Percentiles rank a stretch among this genome's conserved stretches.
These are phyloP conservation scores for Hypomyces perniciosus DNA, from an alignment of 2,329 filamentous ascomycete species.

Conservation along the genomic window DNA sequence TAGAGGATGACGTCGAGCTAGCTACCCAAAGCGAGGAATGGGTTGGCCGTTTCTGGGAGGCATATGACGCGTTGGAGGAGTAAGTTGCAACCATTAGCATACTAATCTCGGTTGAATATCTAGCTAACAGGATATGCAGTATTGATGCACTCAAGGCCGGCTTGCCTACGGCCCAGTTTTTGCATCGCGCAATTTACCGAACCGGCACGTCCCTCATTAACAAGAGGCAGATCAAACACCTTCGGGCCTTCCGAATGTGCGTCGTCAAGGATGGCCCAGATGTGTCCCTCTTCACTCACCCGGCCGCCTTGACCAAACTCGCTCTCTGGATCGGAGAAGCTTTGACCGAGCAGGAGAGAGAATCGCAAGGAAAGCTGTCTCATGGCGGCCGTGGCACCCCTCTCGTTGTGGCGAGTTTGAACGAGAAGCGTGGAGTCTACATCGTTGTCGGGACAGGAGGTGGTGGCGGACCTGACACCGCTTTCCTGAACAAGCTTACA, in stretches of 20 bases:
- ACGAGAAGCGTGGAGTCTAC: constrained; percentile 82
- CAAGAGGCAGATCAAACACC: constrained; percentile 88
- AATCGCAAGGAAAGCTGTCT: constrained; percentile 61
- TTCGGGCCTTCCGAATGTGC: constrained; percentile 89
- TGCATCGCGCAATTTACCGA: constrained; percentile 87
- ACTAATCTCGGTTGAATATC: neutral
- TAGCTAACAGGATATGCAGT: constrained; percentile 32
- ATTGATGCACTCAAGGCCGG: constrained; percentile 71
- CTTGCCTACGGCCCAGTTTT: constrained; percentile 76
- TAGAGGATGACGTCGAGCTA: constrained; percentile 44
- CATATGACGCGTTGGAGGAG: constrained; percentile 67
- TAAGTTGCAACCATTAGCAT: constrained; percentile 32
- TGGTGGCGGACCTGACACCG: constrained; percentile 68
- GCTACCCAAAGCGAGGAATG: constrained; percentile 55
- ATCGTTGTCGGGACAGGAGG: constrained; percentile 90
- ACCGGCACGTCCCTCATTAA: constrained; percentile 87
- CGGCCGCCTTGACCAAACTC: constrained; percentile 86
- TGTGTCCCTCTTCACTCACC: constrained; percentile 84
- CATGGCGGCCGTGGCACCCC: constrained; percentile 71
- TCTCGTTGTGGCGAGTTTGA: constrained; percentile 82
- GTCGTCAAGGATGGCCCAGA: constrained; percentile 95
- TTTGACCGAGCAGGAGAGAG: constrained; percentile 80
- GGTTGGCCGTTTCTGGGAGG: constrained; percentile 63
- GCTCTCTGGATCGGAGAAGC: constrained; percentile 78
- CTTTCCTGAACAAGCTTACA: constrained; percentile 61